phyloP scores from a whole-genome alignment of 164 flowering plant species.

The Liquidambar formosana region DNA sequence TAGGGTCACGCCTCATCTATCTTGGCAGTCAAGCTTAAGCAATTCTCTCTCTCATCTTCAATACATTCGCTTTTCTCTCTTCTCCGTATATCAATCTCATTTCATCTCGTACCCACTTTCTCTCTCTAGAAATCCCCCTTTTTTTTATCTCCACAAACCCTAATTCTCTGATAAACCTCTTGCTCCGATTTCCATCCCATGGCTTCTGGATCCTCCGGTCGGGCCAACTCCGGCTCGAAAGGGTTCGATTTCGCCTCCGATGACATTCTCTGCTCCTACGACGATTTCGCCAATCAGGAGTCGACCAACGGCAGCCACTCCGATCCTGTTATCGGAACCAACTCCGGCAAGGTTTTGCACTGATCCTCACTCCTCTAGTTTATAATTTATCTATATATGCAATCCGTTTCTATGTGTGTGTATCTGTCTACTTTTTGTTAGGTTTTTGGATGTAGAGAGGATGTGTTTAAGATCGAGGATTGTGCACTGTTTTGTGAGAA shows the following conservation, averaged over 20 bases:
- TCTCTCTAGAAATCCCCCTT: background rate
- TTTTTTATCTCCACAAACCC: background rate
- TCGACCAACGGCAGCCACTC: slow-evolving; percentile 44
- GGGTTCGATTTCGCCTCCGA: slow-evolving; percentile 80
- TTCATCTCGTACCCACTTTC: background rate
- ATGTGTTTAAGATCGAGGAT: too few species aligned
- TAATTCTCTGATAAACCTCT: background rate
- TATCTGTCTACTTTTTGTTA: too few species aligned
- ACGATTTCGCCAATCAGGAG: slow-evolving; percentile 58
- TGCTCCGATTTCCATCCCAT: slow-evolving; percentile 23
- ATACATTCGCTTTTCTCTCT: too few species aligned
- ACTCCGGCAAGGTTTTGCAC: slow-evolving; percentile 43
- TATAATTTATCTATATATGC: too few species aligned
- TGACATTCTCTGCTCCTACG: slow-evolving; percentile 75
- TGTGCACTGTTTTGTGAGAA: too few species aligned
- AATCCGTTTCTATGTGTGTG: too few species aligned
- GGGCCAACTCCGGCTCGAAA: slow-evolving; percentile 58
- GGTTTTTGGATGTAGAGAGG: too few species aligned
- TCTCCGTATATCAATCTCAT: too few species aligned
- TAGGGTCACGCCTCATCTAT: background rate
- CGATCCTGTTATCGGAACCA: slow-evolving; percentile 42
- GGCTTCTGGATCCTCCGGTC: slow-evolving; percentile 83
- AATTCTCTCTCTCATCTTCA: background rate
- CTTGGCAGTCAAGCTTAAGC: background rate
- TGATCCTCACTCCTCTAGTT: background rate